phyloP scores from a whole-genome alignment of 2,329 filamentous ascomycete species.

The Arthrinium phaeospermum region DNA sequence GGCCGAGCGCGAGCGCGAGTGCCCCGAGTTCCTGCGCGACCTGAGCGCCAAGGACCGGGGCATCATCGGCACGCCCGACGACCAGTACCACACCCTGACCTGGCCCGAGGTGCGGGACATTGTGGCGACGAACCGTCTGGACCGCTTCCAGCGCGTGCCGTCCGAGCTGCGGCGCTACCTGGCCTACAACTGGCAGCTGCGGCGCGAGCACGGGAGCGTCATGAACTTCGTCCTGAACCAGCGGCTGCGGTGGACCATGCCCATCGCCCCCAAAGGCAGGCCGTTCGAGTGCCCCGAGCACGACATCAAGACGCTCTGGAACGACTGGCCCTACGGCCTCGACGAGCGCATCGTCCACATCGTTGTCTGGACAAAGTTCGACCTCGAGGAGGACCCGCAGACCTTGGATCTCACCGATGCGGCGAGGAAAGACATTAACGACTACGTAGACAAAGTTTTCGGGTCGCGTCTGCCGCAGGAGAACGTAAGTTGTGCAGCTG shows the following conservation, averaged over 20 bases:
- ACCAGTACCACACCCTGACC: slow-evolving; percentile 63
- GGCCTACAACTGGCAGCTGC: slow-evolving; percentile 68
- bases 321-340: slow-evolving; percentile 95
- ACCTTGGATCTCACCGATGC: slow-evolving; percentile 71
- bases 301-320: slow-evolving; percentile 78
- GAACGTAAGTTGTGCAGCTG: slow-evolving; percentile 52
- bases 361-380: slow-evolving; percentile 93
- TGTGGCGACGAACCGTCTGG: slow-evolving; percentile 70
- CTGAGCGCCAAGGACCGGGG: slow-evolving; percentile 70
- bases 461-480: slow-evolving; percentile 55
- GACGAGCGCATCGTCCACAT: slow-evolving; percentile 80
- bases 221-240: slow-evolving; percentile 76
- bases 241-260: slow-evolving; percentile 71
- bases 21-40: slow-evolving; percentile 72
- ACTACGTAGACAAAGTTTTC: slow-evolving; percentile 74
- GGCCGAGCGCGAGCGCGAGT: slow-evolving; percentile 65
- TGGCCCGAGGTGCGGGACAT: slow-evolving; percentile 75
- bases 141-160: slow-evolving; percentile 77
- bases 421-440: slow-evolving; percentile 69
- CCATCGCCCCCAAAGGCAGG: slow-evolving; percentile 40
- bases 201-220: slow-evolving; percentile 74
- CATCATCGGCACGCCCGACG: slow-evolving; percentile 75
- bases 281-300: slow-evolving; percentile 50
- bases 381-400: slow-evolving; percentile 69
- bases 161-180: slow-evolving; percentile 81